Base-by-base conservation (phyloP, 208 protist species). In the Leishmania lainsoni region DNA sequence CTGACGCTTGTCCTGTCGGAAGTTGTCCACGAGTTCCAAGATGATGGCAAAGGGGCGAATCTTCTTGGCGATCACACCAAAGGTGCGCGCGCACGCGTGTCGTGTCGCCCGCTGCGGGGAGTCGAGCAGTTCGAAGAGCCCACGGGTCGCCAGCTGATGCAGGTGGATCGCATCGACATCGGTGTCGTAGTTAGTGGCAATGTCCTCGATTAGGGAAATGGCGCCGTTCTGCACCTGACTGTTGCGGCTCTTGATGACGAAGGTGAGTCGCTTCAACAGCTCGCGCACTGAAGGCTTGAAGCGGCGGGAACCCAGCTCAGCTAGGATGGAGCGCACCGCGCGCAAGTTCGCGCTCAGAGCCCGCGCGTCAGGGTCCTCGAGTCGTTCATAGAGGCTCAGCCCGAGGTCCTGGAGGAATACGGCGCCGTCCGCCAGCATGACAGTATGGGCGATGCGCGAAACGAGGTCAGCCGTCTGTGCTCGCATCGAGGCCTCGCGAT, bases 11-110 rank as follows among this genome's bases (percentile, higher is more conserved):
- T 99, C 99, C 68, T 98, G 93, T 74, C 99, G 97, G 51, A 99
- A 97, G 90, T 99, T 99, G 84, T 99, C 99, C 1, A 99, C 91
- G 22, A 99, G 94, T 68, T 99, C 99, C 26, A 98, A 90, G 32
- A 99, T 94, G 71, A 99, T 99, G 81, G 99, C 99, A 75, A 99
- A 99, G 39, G 99, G 99, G 49, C 99, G 97, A 85, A 99, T 99
- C 22, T 97, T 98, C 75, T 99, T 98, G 3, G 99, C 99, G 84
- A 99, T 99, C 75, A 99, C 98, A 74, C 99, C 99, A 92, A 99
- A 99, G 4, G 99, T 99, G 79, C 99, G 98, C 32, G 99, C 96
- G 59, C 99, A 98, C 10, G 98, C 97, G 48, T 94, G 81, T 32
- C 99, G 91, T 54, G 99, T 99, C 58, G 92, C 94, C 74, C 99